Percentiles rank a stretch among this genome's conserved stretches.
Evolutionary conservation across 2,329 filamentous ascomycete species (phyloP).

Genomic region (Epichloe aotearoae): DNA sequence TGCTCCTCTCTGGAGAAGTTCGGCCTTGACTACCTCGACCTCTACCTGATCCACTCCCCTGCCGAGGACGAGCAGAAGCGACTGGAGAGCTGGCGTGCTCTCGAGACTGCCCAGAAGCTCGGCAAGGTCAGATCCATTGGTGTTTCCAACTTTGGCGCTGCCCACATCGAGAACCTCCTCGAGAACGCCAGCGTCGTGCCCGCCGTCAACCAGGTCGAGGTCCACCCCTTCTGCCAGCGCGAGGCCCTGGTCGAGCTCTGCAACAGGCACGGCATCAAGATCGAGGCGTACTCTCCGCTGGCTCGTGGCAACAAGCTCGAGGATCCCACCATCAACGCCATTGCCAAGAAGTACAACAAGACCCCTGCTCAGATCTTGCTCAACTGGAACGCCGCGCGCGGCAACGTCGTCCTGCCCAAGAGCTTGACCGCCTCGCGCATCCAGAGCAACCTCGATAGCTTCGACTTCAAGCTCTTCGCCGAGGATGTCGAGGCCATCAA

Average conservation of each 20-base stretch:
- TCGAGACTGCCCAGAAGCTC: slow-evolving; percentile 50
- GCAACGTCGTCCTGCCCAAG: slow-evolving; percentile 63
- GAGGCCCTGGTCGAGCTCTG: slow-evolving; percentile 42
- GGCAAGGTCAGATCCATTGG: slow-evolving; percentile 58
- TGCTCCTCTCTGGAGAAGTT: slow-evolving; percentile 55
- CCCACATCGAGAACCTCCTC: slow-evolving; percentile 44
- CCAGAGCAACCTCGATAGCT: slow-evolving; percentile 50
- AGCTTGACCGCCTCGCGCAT: slow-evolving; percentile 53
- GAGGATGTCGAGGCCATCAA: slow-evolving; percentile 51
- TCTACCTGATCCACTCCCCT: slow-evolving; percentile 50
- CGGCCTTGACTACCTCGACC: slow-evolving; percentile 57
- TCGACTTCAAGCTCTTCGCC: slow-evolving; percentile 45
- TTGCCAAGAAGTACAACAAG: slow-evolving; percentile 57
- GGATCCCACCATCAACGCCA: slow-evolving; percentile 44
- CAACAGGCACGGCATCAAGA: slow-evolving; percentile 40
- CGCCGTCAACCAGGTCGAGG: slow-evolving; percentile 68
- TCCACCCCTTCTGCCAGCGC: slow-evolving; percentile 61
- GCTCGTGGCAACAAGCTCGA: slow-evolving; percentile 29
- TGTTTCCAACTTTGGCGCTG: slow-evolving; percentile 65
- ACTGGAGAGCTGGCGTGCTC: slow-evolving; percentile 60
- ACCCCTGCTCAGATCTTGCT: slow-evolving; percentile 64
- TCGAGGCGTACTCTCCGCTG: slow-evolving; percentile 43
- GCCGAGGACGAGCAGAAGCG: slow-evolving; percentile 56
- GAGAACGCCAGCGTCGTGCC: slow-evolving; percentile 46
- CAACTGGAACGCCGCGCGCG: slow-evolving; percentile 66